Evolutionary conservation across 2,329 filamentous ascomycete species (phyloP).

Genomic region (Cryphonectria japonica): DNA sequence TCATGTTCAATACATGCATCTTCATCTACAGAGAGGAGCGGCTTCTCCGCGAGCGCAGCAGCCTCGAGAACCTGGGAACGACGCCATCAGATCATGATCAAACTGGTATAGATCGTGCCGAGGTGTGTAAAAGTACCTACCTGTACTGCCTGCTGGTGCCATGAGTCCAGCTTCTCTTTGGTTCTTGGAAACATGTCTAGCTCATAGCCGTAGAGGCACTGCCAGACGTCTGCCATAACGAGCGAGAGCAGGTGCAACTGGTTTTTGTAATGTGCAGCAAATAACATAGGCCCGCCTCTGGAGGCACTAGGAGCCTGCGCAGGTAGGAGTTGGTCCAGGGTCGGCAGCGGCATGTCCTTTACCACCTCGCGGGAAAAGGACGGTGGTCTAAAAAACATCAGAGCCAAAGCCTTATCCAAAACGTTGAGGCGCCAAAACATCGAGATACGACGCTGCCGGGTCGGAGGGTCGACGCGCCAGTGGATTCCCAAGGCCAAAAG

Average conservation of each 20-base stretch:
- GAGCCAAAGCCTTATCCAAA: constrained; percentile 16
- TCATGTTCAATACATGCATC: constrained; percentile 9
- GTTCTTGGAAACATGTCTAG: not conserved
- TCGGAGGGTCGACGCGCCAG: constrained; percentile 15
- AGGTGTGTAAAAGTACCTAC: not conserved
- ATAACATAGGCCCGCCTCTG: not conserved
- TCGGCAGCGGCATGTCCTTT: constrained; percentile 3
- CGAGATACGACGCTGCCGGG: constrained; percentile 5
- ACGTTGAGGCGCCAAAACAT: constrained; percentile 24
- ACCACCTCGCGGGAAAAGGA: constrained; percentile 9
- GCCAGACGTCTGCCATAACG: constrained; percentile 4
- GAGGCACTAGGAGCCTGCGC: not conserved
- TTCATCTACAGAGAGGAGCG: not conserved
- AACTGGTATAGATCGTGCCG: not conserved
- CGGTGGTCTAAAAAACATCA: constrained; percentile 11
- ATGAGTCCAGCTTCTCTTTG: not conserved
- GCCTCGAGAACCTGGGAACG: constrained; percentile 16
- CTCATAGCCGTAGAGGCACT: constrained; percentile 4
- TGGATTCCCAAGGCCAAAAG: constrained; percentile 8
- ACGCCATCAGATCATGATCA: not conserved
- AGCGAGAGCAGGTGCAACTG: constrained; percentile 14
- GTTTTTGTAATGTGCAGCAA: constrained; percentile 5
- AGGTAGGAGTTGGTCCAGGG: constrained; percentile 11
- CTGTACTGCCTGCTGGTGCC: not conserved
- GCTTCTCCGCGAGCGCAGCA: constrained; percentile 18